Conservation (phyloP, 305 asterid genomes). For the Solanum chacoense region DNA sequence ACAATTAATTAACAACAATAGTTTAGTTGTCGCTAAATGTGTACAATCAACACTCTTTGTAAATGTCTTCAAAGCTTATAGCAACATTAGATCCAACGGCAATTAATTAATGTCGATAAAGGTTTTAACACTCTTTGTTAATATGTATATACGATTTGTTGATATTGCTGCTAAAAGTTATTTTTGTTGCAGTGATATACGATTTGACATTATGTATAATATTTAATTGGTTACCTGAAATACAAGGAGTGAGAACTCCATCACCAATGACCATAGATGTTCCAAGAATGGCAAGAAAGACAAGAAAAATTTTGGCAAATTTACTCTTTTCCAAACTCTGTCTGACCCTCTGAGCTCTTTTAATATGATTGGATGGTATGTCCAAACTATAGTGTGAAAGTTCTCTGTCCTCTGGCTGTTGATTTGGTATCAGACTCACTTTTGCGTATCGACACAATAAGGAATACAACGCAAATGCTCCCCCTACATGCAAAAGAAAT, state of each 20-base stretch:
- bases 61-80: no score
- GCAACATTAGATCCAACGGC: rapidly evolving
- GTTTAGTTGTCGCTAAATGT: no score
- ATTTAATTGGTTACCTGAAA: constrained; percentile 38
- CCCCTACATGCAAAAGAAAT: constrained; percentile 25
- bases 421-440: constrained; percentile 60
- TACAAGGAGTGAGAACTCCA: constrained; percentile 74
- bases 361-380: constrained; percentile 37
- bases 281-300: constrained; percentile 49
- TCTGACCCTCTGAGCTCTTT: constrained; percentile 41
- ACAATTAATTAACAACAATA: no score
- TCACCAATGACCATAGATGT: constrained; percentile 89
- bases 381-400: constrained; percentile 52
- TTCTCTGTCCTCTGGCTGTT: constrained; percentile 54
- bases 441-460: constrained; percentile 67
- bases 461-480: constrained; percentile 78
- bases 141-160: no score
- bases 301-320: constrained; percentile 34
- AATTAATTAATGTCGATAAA: no score
- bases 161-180: no score
- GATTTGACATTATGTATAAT: not conserved
- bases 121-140: no score
- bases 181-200: not conserved
- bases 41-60: not conserved
- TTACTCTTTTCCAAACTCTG: constrained; percentile 39